These are phyloP conservation scores for Apophysomyces trapeziformis DNA, from an alignment of 371 early-diverging fungal genomes.

Conservation along the genomic window DNA sequence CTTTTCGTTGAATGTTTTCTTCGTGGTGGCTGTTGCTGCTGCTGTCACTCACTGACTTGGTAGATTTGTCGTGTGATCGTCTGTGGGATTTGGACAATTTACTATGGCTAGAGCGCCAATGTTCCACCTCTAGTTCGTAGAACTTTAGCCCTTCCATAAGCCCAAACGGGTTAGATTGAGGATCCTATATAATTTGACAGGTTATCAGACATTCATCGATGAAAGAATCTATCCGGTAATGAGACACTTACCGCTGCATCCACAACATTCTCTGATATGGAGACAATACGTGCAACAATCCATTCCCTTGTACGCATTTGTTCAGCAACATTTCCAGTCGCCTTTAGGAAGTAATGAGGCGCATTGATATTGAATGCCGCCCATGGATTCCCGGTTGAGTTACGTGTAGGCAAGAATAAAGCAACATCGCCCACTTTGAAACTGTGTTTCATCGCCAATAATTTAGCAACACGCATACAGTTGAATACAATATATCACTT, in stretches of 20 bases:
- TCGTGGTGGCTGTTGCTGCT: too few relatives aligned
- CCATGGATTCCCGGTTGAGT: slow-evolving; percentile 76
- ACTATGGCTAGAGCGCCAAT: slow-evolving; percentile 38
- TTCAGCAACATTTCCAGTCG: slow-evolving; percentile 43
- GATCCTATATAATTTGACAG: background rate
- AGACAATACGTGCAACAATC: slow-evolving; percentile 70
- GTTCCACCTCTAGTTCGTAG: slow-evolving; percentile 62
- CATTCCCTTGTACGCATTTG: slow-evolving; percentile 64
- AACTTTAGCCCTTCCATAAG: slow-evolving; percentile 64
- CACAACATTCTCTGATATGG: slow-evolving; percentile 59
- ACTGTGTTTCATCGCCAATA: slow-evolving; percentile 26
- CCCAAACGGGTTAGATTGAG: slow-evolving; percentile 60
- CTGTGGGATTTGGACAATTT: slow-evolving; percentile 15
- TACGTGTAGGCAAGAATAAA: slow-evolving; percentile 76
- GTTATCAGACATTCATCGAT: background rate
- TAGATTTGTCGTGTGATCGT: background rate
- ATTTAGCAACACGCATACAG: background rate
- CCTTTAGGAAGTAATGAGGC: slow-evolving; percentile 75
- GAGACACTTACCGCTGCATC: slow-evolving; percentile 30
- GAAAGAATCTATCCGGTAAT: too few relatives aligned
- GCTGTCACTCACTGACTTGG: background rate
- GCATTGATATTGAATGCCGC: slow-evolving; percentile 81
- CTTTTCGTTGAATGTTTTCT: background rate
- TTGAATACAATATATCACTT: slow-evolving; percentile 11
- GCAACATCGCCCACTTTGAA: slow-evolving; percentile 76